phyloP scores from a whole-genome alignment of 2,329 filamentous ascomycete species.

The Didymellaceae sp. region DNA sequence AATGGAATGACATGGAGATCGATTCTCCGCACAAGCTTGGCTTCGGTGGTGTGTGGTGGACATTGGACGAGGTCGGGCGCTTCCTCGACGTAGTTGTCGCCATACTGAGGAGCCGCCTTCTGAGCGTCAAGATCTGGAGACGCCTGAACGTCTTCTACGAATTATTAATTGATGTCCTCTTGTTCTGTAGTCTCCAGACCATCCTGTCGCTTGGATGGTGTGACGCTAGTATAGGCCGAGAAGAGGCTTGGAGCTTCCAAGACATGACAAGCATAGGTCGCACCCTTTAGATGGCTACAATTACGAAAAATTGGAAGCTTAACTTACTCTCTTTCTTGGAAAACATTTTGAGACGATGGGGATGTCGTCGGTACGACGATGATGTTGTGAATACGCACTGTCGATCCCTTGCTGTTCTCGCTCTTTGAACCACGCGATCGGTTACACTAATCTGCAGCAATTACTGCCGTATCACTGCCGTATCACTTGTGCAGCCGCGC shows the following conservation, averaged over 20 bases:
- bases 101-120: constrained; percentile 30
- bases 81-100: constrained; percentile 48
- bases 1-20: constrained; percentile 58
- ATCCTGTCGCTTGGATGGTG: not conserved
- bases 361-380: constrained; percentile 5
- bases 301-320: not conserved
- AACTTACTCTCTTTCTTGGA: constrained; percentile 43
- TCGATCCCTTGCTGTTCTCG: constrained; percentile 14
- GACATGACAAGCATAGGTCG: constrained; percentile 1
- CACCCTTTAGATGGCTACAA: not conserved
- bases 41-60: constrained; percentile 58
- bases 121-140: constrained; percentile 26
- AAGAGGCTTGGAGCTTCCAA: constrained; percentile 13
- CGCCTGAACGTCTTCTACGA: constrained; percentile 23
- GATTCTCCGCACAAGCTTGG: constrained; percentile 54
- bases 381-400: not conserved
- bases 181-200: not conserved
- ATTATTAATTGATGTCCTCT: constrained; percentile 16
- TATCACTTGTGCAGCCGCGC: constrained; percentile 9
- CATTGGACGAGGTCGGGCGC: constrained; percentile 49
- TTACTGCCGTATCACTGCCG: constrained; percentile 11
- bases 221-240: constrained; percentile 5
- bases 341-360: constrained; percentile 33
- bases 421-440: constrained; percentile 12
- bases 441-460: constrained; percentile 6